phyloP scores from a whole-genome alignment of 2,329 filamentous ascomycete species.

The Colletotrichum tropicale region DNA sequence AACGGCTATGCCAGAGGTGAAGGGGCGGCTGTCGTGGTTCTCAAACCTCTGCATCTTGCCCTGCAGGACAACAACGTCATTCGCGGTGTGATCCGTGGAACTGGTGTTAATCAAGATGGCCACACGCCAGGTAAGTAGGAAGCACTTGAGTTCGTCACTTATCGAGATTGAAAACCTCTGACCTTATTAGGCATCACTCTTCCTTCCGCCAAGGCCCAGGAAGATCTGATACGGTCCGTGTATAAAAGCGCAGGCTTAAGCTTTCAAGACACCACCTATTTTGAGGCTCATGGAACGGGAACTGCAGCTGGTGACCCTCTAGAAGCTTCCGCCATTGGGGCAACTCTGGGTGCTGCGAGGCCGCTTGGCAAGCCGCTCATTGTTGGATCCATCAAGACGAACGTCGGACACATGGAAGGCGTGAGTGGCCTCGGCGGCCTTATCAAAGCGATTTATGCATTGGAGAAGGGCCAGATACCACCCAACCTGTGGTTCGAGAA shows the following conservation, averaged over 20 bases:
- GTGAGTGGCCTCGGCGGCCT: conserved; percentile 19
- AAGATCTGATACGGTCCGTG: conserved; percentile 36
- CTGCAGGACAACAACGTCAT: conserved; percentile 41
- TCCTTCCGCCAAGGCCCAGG: conserved; percentile 29
- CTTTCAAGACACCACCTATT: conserved; percentile 27
- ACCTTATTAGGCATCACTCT: conserved; percentile 30
- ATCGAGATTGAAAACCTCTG: no score
- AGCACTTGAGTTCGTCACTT: no score
- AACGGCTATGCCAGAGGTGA: not conserved
- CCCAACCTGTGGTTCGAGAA: conserved; percentile 30
- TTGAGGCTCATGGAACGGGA: conserved; percentile 57
- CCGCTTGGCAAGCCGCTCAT: conserved; percentile 48
- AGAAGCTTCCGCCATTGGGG: not conserved
- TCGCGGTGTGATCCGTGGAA: conserved; percentile 37
- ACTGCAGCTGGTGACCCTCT: not conserved
- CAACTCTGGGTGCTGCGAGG: not conserved
- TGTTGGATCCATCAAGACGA: conserved; percentile 17
- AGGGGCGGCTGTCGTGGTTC: conserved; percentile 35
- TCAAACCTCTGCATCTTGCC: conserved; percentile 51
- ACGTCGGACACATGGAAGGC: conserved; percentile 23
- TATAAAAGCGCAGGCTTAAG: conserved; percentile 33
- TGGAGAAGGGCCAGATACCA: conserved; percentile 32
- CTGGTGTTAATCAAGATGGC: conserved; percentile 45
- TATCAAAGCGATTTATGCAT: conserved; percentile 8
- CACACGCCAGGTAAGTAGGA: conserved; percentile 30